These are phyloP conservation scores for Pythium insidiosum DNA, from an alignment of 352 stramenopile genomes.

Conservation along the genomic window DNA sequence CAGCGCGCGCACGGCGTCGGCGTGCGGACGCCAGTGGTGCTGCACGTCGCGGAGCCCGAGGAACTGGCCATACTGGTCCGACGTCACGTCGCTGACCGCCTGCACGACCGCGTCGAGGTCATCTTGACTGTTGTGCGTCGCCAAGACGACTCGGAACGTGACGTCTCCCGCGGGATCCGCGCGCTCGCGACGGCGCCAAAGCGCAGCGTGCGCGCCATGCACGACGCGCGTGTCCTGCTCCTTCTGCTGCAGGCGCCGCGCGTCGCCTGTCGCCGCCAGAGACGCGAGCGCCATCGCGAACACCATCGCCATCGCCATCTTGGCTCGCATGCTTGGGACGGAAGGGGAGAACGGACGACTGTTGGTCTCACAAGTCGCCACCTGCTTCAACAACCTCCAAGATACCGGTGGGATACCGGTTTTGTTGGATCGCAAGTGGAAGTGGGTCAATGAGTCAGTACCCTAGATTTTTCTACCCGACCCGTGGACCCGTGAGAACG, in stretches of 20 bases:
- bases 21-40: conserved; percentile 28
- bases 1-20: no score
- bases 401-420: no score
- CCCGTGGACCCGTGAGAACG: no score
- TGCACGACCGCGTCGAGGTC: conserved; percentile 31
- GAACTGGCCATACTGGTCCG: conserved; percentile 42
- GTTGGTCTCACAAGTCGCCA: no score
- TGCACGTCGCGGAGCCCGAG: conserved; percentile 20
- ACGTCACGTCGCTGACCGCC: conserved; percentile 36
- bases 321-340: no score
- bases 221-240: conserved; percentile 1
- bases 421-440: no score
- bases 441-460: no score
- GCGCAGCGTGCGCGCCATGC: conserved; percentile 3
- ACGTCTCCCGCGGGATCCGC: conserved; percentile 16
- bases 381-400: no score
- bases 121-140: conserved; percentile 16
- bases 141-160: conserved; percentile 30
- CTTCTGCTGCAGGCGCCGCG: not conserved
- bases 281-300: not conserved
- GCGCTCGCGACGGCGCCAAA: conserved; percentile 13
- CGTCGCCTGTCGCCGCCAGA: not conserved
- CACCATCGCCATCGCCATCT: no score
- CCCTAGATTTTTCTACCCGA: no score
- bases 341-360: no score